Evolutionary conservation across 2,329 filamentous ascomycete genomes (phyloP), one percentile per base, ranked within the genome.

Genomic region (Ceratocystis cubensis): DNA sequence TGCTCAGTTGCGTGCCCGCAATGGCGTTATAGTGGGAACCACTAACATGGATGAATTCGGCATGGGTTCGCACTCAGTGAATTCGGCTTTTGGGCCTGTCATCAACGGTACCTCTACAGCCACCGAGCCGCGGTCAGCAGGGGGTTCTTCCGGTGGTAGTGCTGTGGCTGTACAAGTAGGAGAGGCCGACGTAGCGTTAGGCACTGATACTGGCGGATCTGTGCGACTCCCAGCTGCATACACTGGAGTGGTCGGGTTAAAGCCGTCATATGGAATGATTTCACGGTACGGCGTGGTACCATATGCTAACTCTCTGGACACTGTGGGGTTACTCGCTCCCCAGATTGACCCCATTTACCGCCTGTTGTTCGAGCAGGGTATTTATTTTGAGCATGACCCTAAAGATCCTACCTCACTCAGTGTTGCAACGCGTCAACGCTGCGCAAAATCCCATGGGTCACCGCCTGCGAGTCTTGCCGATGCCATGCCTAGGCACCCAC

Each of bases 31-130:
- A 1, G 80, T 86, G 1, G 88, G 88, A 5, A 96, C 96, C 75
- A 92, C 91, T 1, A 96, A 96, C 74, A 85, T 97, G 80, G 94
- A 97, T 76, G 94, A 96, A 74, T 96, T 96, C 74, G 91, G 92
- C 33, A 96, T 96, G 92, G 91, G 91, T 1, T 95, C 91, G 7
- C 87, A 96, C 71, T 92, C 90, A 1, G 77, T 78, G 64, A 85
- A 87, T 71, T 91, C 90, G 0, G 76, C 80, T 65, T 84, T 86
- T 71, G 89, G 88, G 1, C 74, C 83, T 0, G 88, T 93, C 3
- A 78, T 74, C 64, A 85, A 82, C 69, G 78, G 76, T 6, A 75
- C 78, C 64, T 68, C 65, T n/a, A 77, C 72, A 0, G 68, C 73
- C 1, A 73, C 73, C 59, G 66, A 72, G 22, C 65, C 77, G 67